Percentiles rank a stretch among this genome's conserved stretches.
Evolutionary conservation across 1,139 yeast genomes (phyloP).

Genomic region (Blastobotrys raffinosifermentans): DNA sequence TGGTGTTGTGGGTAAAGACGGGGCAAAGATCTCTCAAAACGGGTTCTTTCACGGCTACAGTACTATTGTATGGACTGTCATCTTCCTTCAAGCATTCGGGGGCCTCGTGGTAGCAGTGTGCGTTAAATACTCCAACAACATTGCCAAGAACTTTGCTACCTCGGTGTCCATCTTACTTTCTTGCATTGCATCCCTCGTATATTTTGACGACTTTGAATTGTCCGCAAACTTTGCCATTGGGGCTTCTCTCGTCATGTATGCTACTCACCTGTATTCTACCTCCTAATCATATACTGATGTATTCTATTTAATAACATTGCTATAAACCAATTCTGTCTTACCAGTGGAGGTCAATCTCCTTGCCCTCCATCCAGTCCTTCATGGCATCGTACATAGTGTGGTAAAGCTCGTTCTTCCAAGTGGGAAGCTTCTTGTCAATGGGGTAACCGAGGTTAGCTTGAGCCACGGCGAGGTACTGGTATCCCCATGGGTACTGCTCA

Average conservation of each 20-base stretch:
- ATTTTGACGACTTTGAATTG: constrained; percentile 34
- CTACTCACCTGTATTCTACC: constrained; percentile 34
- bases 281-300: too few relatives aligned
- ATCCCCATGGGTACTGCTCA: too few relatives aligned
- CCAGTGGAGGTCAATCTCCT: too few relatives aligned
- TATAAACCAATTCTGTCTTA: too few relatives aligned
- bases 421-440: too few relatives aligned
- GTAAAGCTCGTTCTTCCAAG: too few relatives aligned
- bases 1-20: constrained; percentile 36
- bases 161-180: constrained; percentile 38
- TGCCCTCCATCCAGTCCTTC: too few relatives aligned
- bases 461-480: too few relatives aligned
- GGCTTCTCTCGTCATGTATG: constrained; percentile 34
- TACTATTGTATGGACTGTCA: constrained; percentile 35
- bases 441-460: too few relatives aligned
- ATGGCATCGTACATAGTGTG: too few relatives aligned
- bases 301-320: too few relatives aligned
- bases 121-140: constrained; percentile 40
- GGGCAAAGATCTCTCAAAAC: constrained; percentile 29
- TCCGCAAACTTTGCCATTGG: constrained; percentile 35
- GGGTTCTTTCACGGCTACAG: constrained; percentile 40
- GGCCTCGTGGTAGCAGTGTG: constrained; percentile 39
- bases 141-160: constrained; percentile 41
- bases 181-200: constrained; percentile 34
- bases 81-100: constrained; percentile 38